Evolutionary conservation across 768 basidiomycete species (phyloP), one percentile per base, ranked within the genome.

Genomic region (Boletus huronensis): DNA sequence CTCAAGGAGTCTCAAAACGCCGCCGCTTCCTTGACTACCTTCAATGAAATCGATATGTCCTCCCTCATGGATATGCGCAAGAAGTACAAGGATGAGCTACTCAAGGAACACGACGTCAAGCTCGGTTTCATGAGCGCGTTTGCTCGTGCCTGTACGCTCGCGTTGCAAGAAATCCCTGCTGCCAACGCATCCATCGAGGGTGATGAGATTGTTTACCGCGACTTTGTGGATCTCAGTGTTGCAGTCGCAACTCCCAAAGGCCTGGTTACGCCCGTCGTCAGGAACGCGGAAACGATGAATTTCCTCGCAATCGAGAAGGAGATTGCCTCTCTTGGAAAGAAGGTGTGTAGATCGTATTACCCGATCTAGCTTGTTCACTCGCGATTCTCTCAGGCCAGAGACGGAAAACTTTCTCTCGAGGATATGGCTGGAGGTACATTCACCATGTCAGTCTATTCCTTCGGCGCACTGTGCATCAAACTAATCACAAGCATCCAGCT

Each of bases 31-130:
- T 74, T 98, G 55, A 98, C 97, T 32, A 98, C 96, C 25, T 99
- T 99, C 83, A 98, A 99, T 77, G 96, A 99, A 75, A 92, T 99
- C 68, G 96, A 98, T 78, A 98, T 99, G 96, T 94, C 93, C 39
- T 87, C 90, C 40, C 77, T 98, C 52, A 90, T 97, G 77, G 86
- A 88, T 39, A 84, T 98, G 85, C 90, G 96, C 65, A 84, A 87
- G 70, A 84, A 87, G 69, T 95, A 93, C 84, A 98, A 98, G 79
- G 94, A 97, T 59, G 77, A 82, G 41, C 77, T 98, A 36, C 77
- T 93, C 41, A 97, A 98, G 72, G 82, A 86, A 67, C 88, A 94
- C 62, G 95, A 93, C 48, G 87, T 98, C 71, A 98, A 98, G 73
- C 82, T 99, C 58, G 96, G 97, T 16, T 98, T 90, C 83, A 99